A percentile compares a stretch with the other conserved stretches of the same genome.
Evolutionary conservation across 257 asterid genomes (phyloP).

Genomic region (Ophiorrhiza pumila): DNA sequence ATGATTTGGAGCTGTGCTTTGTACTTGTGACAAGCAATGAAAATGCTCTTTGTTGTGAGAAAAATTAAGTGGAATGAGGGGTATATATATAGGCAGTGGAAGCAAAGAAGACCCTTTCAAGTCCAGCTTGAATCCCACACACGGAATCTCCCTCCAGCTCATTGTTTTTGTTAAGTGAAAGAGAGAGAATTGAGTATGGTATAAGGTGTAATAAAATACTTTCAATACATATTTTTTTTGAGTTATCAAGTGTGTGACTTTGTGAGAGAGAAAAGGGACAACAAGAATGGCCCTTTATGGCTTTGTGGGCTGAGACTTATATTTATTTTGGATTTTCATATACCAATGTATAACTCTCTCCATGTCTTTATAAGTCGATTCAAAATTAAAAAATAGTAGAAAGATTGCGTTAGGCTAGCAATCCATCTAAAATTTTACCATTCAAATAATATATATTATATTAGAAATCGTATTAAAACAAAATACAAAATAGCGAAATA

Average conservation of each 20-base stretch:
- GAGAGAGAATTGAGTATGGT: conserved; percentile 2
- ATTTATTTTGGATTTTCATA: neutral
- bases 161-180: conserved; percentile 10
- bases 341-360: too few species aligned
- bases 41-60: conserved; percentile 7
- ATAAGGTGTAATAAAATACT: neutral
- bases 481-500: too few species aligned
- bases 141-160: conserved; percentile 34
- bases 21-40: neutral
- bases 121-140: conserved; percentile 25
- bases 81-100: conserved; percentile 21
- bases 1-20: neutral
- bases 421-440: too few species aligned
- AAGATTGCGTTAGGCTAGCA: too few species aligned
- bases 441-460: too few species aligned
- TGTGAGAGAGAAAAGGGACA: conserved; percentile 9
- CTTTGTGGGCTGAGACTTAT: conserved; percentile 5
- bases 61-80: conserved; percentile 8
- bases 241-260: neutral
- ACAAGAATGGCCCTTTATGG: neutral
- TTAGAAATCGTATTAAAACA: too few species aligned
- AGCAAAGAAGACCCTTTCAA: conserved; percentile 8
- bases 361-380: too few species aligned
- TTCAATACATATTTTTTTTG: neutral
- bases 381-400: too few species aligned